phyloP scores from a whole-genome alignment of 345 rosid genomes.

The Salix udensis region DNA sequence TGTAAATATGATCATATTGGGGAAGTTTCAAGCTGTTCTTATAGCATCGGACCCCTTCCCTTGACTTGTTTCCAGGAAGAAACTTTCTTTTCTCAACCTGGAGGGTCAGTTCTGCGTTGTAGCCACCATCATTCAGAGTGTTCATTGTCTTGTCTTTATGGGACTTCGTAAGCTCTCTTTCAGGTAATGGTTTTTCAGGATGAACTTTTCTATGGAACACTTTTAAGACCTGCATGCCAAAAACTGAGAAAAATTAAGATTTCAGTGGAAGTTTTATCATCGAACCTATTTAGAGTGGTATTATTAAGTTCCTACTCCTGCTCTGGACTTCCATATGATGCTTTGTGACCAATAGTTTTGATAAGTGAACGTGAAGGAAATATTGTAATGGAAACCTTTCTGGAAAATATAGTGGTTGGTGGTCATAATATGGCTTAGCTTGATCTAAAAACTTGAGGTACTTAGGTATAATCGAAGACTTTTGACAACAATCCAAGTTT shows the following conservation, averaged over 20 bases:
- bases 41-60: conserved; percentile 25
- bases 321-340: neutral
- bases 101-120: conserved; percentile 21
- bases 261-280: neutral
- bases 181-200: conserved; percentile 50
- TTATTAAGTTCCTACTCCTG: neutral
- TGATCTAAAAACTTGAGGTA: neutral
- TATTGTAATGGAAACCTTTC: neutral
- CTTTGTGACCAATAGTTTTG: neutral
- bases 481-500: neutral
- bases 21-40: conserved; percentile 37
- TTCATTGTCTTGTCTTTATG: conserved; percentile 18
- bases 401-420: neutral
- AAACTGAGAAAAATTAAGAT: conserved; percentile 6
- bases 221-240: conserved; percentile 59
- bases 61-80: conserved; percentile 23
- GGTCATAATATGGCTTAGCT: neutral
- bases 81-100: conserved; percentile 28
- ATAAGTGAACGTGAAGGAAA: neutral
- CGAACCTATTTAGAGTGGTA: neutral
- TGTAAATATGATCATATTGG: conserved; percentile 30
- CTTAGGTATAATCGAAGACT: neutral
- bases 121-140: conserved; percentile 15
- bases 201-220: conserved; percentile 68
- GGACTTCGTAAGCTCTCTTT: conserved; percentile 23